Evolutionary conservation across 306 rosid species (phyloP), one percentile per base, ranked within the genome.

Genomic region (Inga oerstediana): DNA sequence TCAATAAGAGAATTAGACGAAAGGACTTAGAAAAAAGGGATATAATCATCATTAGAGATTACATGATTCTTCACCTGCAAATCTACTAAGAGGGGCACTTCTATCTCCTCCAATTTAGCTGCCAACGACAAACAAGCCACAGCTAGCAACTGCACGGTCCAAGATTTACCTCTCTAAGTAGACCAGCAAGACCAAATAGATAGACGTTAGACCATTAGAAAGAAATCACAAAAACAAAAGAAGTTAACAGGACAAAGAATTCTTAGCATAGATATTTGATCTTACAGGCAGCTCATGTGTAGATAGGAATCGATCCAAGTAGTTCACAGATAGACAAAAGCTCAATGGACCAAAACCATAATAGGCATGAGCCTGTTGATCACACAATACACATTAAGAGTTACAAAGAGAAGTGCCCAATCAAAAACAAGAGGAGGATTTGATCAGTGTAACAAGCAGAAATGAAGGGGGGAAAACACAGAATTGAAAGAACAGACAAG

Each of bases 281-380:
- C 98, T 91, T 85, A 93, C 99, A 51, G 93, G 97, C 80, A 94
- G 85, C 46, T 89, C 87, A 72, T 85, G 77, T 15, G 84, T 74
- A 12, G 99, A 96, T 64, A 96, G 90, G 88, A 96, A 96, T 35
- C 99, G 97, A 86, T 96, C 99, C 91, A 90, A 84, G 91, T 96
- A 96, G 90, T 92, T 96, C 85, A 90, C 90, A 10, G 98, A 88
- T 62, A 96, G 88, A 86, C 89, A 96, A 70, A 90, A 72, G 82
- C 89, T 87, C 80, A 91, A 66, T 39, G 96, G 91, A 79, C 99
- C 94, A 88, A 93, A 93, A 71, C 91, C 88, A 84, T 85, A 88
- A 71, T 86, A 91, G 75, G 92, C 81, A 86, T 89, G 91, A 85
- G 92, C 94, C 99, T 94, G 92, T 87, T 76, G 81, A 88, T 88